Evolutionary conservation across 805 yeast genomes (phyloP).

Genomic region (Lipomyces oligophaga): DNA sequence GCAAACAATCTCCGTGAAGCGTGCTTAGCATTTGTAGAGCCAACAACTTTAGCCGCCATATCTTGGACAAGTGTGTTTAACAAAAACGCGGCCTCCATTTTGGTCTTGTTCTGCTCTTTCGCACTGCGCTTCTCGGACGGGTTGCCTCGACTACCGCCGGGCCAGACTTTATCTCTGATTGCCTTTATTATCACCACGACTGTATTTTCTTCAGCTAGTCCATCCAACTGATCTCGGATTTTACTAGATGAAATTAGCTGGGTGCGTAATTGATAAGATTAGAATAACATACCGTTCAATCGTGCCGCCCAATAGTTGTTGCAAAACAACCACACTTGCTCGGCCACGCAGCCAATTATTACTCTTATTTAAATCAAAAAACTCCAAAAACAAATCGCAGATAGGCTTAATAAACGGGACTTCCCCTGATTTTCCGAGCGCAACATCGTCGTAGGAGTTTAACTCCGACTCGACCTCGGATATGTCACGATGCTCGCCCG

Average conservation of each 20-base stretch:
- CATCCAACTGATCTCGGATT: slow-evolving; percentile 46
- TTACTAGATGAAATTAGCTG: slow-evolving; percentile 14
- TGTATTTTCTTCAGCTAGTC: slow-evolving; percentile 44
- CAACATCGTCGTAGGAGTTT: slow-evolving; percentile 47
- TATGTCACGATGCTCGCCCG: slow-evolving; percentile 6
- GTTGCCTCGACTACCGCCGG: slow-evolving; percentile 21
- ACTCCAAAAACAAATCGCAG: slow-evolving; percentile 65
- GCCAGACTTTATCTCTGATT: slow-evolving; percentile 38
- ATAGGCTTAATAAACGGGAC: slow-evolving; percentile 72
- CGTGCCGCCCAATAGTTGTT: slow-evolving; percentile 82
- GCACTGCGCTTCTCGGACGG: slow-evolving; percentile 33
- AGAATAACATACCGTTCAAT: slow-evolving; percentile 52
- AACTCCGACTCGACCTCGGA: slow-evolving; percentile 42
- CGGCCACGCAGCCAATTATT: slow-evolving; percentile 81
- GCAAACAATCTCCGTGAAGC: slow-evolving; percentile 61
- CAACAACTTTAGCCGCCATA: slow-evolving; percentile 68
- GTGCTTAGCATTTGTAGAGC: slow-evolving; percentile 55
- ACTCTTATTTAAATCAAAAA: slow-evolving; percentile 63
- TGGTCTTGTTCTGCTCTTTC: slow-evolving; percentile 50
- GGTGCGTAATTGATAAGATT: slow-evolving; percentile 31
- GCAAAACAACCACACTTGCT: slow-evolving; percentile 74
- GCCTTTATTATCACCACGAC: slow-evolving; percentile 42
- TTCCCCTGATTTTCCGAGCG: slow-evolving; percentile 30
- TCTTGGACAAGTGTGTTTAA: slow-evolving; percentile 59
- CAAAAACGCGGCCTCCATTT: slow-evolving; percentile 55